Evolutionary conservation across 345 rosid genomes (phyloP), one percentile per base, ranked within the genome.

Genomic region (Bretschneidera sinensis): DNA sequence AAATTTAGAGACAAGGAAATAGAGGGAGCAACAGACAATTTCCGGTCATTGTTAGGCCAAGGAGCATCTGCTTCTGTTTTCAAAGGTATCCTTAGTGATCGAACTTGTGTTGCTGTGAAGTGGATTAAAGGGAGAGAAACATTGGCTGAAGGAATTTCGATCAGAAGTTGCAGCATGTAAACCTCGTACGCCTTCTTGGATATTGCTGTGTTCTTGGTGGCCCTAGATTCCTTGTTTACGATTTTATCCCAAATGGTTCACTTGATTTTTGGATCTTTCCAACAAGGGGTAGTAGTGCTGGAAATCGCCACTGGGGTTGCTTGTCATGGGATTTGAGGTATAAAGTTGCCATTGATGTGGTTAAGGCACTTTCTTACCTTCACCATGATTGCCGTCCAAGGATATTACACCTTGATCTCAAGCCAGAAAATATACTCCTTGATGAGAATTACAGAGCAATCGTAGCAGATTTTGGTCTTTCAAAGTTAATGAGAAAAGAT

Each of bases 11-110:
- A 59, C 68, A 79, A 71, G 34, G 96, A 92, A 65, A 75, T 92
- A 0, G 98, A 86, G 63, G 90, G 85, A 54, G 98, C 96, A 6
- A 88, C 96, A 0, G 87, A 83, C 18, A 74, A 81, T 54, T 92
- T 88, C 65, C 65, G 65, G 17, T 55, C 82, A 3, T 54, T 78
- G 49, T 55, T 87, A 28, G 95, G 95, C 14, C 75, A 64, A 59
- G 95, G 92, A 5, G 83, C 89, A 0, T 89, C 89, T 0, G 95
- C 83, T 5, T 66, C 79, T 0, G 92, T 90, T 1, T 87, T 79
- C 70, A 75, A 82, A 76, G 95, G 97, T 3, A 79, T 70, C 45
- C 56, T 90, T 0, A 68, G 28, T 5, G 84, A 85, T 24, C 87
- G 95, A 16, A 74, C 82, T 0, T 65, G 64, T 21, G 82, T 90